Evolutionary conservation across 192 early-diverging fungal species (phyloP).

Genomic region (Linnemannia hyalina): DNA sequence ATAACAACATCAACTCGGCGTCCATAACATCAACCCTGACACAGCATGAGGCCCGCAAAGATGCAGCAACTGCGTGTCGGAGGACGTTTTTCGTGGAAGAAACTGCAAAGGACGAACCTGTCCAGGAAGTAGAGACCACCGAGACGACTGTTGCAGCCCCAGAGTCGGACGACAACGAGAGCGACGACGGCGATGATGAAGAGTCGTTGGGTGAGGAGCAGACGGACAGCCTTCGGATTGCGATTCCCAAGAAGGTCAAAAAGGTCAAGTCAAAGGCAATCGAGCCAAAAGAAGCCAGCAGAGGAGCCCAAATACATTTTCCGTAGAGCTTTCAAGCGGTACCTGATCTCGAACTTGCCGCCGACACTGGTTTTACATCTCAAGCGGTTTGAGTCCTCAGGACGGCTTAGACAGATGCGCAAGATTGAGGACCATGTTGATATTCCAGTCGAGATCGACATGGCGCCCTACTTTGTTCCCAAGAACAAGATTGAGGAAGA

Average conservation of each 20-base stretch:
- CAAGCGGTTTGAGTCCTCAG: constrained; percentile 61
- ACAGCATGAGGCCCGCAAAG: no score
- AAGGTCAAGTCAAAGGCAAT: background rate
- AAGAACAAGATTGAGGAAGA: constrained; percentile 47
- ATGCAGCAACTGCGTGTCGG: background rate
- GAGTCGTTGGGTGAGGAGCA: constrained; percentile 7
- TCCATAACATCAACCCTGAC: no score
- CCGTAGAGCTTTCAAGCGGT: constrained; percentile 57
- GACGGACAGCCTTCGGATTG: constrained; percentile 37
- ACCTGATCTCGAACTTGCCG: constrained; percentile 53
- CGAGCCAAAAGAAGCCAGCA: constrained; percentile 4
- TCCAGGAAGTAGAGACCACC: background rate
- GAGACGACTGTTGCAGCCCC: background rate
- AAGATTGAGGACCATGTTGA: constrained; percentile 61
- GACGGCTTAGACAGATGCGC: constrained; percentile 53
- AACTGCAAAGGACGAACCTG: background rate
- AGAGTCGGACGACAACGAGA: background rate
- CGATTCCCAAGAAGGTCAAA: constrained; percentile 10
- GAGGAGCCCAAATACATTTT: constrained; percentile 42
- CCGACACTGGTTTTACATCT: constrained; percentile 60
- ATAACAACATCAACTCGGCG: no score
- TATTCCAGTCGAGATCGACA: constrained; percentile 57
- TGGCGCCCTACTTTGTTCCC: constrained; percentile 53
- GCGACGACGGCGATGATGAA: background rate
- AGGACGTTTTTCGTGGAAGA: background rate